Percentiles rank a stretch among this genome's conserved stretches.
Conservation (phyloP, 176 grass and related monocot species). For the Otatea glauca region DNA sequence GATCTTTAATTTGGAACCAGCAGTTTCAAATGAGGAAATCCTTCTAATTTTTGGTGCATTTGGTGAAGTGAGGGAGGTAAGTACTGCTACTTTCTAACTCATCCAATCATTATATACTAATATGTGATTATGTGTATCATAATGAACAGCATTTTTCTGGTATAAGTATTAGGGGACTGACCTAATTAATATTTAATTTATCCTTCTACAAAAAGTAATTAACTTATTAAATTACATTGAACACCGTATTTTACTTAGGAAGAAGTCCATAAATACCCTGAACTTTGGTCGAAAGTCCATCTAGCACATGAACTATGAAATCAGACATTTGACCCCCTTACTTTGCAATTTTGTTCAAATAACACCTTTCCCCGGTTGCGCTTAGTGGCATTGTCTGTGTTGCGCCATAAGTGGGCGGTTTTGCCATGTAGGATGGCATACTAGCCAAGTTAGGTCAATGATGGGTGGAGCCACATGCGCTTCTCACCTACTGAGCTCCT, state of each 20-base stretch:
- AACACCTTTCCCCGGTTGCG: no score
- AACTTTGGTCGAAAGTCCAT: no score
- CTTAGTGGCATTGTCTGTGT: no score
- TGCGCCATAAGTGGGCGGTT: no score
- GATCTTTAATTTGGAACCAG: slow-evolving; percentile 65
- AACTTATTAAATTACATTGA: neutral
- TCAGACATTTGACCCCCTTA: no score
- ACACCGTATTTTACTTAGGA: slow-evolving; percentile 9
- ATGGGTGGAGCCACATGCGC: no score
- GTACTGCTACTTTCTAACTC: neutral
- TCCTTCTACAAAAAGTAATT: neutral
- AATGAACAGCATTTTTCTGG: neutral
- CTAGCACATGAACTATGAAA: no score
- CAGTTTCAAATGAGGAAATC: slow-evolving; percentile 62
- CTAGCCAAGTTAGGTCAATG: no score
- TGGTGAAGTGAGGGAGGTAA: slow-evolving; percentile 70
- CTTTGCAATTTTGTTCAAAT: no score
- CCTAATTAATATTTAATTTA: slow-evolving; percentile 13
- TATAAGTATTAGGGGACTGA: neutral
- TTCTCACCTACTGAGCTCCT: no score
- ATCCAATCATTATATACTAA: neutral
- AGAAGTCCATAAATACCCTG: no score
- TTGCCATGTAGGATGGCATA: no score
- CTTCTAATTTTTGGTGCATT: slow-evolving; percentile 57
- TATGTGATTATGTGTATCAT: neutral